Conservation (phyloP, 73 alveolate species). For the Effrenium voratum region DNA sequence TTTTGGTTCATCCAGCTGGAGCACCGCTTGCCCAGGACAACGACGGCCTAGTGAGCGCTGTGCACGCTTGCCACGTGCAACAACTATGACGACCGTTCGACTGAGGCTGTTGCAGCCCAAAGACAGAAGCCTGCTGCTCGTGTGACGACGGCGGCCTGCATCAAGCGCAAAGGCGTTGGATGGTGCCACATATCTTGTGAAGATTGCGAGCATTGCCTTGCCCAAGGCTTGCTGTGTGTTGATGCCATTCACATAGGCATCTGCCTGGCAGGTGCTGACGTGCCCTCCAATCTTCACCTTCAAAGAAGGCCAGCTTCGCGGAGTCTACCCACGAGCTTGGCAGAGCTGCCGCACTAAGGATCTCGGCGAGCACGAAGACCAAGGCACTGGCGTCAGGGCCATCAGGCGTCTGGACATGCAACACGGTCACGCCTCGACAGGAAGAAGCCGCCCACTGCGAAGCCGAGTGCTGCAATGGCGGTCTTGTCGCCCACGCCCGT, state of each 20-base stretch:
- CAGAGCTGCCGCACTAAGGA: conserved; percentile 3
- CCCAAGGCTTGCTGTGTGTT: conserved; percentile 40
- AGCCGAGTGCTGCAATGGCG: background rate
- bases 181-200: background rate
- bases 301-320: background rate
- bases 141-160: conserved; percentile 9
- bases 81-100: too few relatives aligned
- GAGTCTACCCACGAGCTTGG: conserved; percentile 46
- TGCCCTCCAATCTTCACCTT: background rate
- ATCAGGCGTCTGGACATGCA: background rate
- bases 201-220: background rate
- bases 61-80: background rate
- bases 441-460: conserved; percentile 30
- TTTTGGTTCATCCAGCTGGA: conserved; percentile 9
- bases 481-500: conserved; percentile 55
- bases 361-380: conserved; percentile 56
- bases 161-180: too few relatives aligned
- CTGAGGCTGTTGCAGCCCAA: conserved; percentile 10
- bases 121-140: conserved; percentile 8
- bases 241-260: conserved; percentile 25
- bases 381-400: conserved; percentile 18
- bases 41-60: background rate
- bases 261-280: background rate
- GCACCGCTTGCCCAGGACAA: conserved; percentile 41
- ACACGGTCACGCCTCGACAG: conserved; percentile 16